Percentiles rank a stretch among this genome's conserved stretches.
Conservation (phyloP, 2,329 filamentous ascomycete species). For the Elsinoe perseae region DNA sequence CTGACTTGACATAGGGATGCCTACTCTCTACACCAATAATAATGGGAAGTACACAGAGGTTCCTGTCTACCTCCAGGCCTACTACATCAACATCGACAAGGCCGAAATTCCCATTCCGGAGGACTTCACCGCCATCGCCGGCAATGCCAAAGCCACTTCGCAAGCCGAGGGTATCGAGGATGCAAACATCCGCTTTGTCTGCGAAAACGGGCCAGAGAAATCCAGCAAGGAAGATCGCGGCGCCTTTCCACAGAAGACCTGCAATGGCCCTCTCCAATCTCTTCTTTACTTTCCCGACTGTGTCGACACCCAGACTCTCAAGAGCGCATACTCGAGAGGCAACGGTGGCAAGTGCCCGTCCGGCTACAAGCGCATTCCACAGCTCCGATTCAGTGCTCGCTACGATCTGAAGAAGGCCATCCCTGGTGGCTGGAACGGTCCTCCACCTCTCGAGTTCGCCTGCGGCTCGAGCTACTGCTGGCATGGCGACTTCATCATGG, state of each 20-base stretch:
- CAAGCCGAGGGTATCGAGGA: constrained; percentile 21
- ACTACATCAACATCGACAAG: constrained; percentile 37
- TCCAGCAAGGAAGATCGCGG: constrained; percentile 13
- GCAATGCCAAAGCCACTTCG: constrained; percentile 33
- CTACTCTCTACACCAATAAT: constrained; percentile 37
- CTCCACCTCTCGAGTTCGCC: constrained; percentile 38
- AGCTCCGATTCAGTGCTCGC: constrained; percentile 42
- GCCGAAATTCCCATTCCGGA: constrained; percentile 42
- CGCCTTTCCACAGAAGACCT: constrained; percentile 32
- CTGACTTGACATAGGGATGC: constrained; percentile 29
- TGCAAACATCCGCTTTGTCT: constrained; percentile 32
- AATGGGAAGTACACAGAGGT: constrained; percentile 43
- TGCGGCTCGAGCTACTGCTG: constrained; percentile 37
- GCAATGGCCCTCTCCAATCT: constrained; percentile 38
- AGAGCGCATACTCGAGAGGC: constrained; percentile 27
- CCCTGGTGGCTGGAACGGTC: constrained; percentile 40
- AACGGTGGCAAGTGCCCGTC: constrained; percentile 31
- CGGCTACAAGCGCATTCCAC: constrained; percentile 41
- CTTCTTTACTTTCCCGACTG: constrained; percentile 42
- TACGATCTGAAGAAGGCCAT: constrained; percentile 40
- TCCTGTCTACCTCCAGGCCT: constrained; percentile 40
- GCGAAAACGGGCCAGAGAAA: constrained; percentile 24
- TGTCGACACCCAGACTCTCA: constrained; percentile 32
- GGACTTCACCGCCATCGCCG: constrained; percentile 37
- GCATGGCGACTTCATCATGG: constrained; percentile 45